Conservation (phyloP, 23 red algal genomes). For the Chondrus crispus region DNA sequence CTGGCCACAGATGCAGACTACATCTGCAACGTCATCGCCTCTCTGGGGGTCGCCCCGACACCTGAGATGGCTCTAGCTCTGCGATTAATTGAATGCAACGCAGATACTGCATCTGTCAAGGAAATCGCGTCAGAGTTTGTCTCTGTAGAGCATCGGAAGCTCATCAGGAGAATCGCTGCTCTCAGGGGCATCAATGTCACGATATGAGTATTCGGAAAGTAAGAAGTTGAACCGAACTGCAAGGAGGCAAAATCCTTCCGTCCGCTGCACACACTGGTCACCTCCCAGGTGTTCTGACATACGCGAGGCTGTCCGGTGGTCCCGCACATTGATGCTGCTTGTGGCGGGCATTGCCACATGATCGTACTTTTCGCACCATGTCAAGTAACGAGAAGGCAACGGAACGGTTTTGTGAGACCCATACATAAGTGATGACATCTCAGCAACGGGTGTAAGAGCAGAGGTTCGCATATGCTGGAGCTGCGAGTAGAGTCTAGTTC, state of each 20-base stretch:
- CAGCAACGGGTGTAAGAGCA: too few species aligned
- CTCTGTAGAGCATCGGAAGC: conserved; percentile 31
- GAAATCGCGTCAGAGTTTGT: conserved; percentile 5
- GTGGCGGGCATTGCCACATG: too few species aligned
- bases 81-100: conserved; percentile 34
- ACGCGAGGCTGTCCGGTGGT: too few species aligned
- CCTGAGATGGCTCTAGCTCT: conserved; percentile 36
- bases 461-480: too few species aligned
- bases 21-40: conserved; percentile 58
- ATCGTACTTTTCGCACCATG: too few species aligned
- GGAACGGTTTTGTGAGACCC: too few species aligned
- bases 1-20: conserved; percentile 78
- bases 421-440: too few species aligned
- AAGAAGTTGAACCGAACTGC: neutral
- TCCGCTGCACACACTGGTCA: too few species aligned
- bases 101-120: conserved; percentile 26
- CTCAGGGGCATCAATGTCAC: conserved; percentile 46
- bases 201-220: neutral
- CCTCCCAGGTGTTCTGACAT: too few species aligned
- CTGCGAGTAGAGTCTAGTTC: neutral
- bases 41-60: conserved; percentile 59
- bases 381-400: too few species aligned
- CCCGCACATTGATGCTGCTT: too few species aligned
- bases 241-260: too few species aligned
- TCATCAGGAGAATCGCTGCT: conserved; percentile 33